Evolutionary conservation across 768 basidiomycete species (phyloP), one percentile per base, ranked within the genome.

Genomic region (Artomyces pyxidatus): DNA sequence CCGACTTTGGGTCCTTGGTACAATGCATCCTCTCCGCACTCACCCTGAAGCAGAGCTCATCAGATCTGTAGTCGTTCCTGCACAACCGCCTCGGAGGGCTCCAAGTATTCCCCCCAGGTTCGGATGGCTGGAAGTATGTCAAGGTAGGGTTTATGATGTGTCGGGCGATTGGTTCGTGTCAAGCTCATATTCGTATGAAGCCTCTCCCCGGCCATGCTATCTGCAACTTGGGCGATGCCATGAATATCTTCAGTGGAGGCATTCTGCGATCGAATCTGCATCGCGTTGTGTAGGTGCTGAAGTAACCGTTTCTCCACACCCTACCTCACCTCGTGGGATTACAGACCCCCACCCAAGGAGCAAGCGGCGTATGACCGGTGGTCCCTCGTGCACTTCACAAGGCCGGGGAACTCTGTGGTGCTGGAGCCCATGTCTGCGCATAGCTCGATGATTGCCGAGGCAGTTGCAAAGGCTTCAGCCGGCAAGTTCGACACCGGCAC

Each of bases 31-130:
- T 14, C 9, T 37, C 21, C 3, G 16, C 8, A 23, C 71, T 2
- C 14, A 16, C 10, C 11, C 22, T n/a, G n/a, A n/a, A n/a, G n/a
- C 17, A 14, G 26, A 29, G 28, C 14, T 30, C 50, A 6, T n/a
- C n/a, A n/a, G 1, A n/a, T n/a, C 23, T 11, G 25, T n/a, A 50
- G 48, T 49, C 81, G 0, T 78, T 85, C 67, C 65, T 87, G 49
- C 81, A 85, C 57, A 86, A 85, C 59, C 73, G 41, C 1, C 72
- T 85, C 0, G 84, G 85, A 3, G 85, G 85, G 0, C 66, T 87
- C 3, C 85, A 86, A 51, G 83, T 86, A 0, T 67, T 84, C 41
- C 73, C 74, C 0, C 83, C 81, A 1, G 81, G 78, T 11, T 59
- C 72, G 6, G 74, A 80, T 22, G 61, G 72, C 19, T 87, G 85